A percentile compares a stretch with the other conserved stretches of the same genome.
Evolutionary conservation across 2,329 filamentous ascomycete species (phyloP).

Genomic region (Chalaropsis ovoidea): DNA sequence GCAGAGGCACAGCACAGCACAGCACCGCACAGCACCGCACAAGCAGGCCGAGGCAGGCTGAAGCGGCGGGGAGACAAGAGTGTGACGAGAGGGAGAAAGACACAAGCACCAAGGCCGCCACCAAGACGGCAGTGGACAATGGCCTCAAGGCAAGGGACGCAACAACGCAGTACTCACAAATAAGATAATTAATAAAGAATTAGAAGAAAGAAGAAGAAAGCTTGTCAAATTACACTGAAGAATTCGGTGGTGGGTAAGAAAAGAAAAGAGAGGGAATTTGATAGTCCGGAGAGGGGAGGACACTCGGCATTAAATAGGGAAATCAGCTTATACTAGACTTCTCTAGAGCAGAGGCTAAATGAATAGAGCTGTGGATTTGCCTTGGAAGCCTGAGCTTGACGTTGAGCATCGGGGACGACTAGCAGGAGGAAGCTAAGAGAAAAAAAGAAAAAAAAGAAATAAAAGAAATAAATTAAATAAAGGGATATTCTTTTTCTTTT

Average conservation of each 20-base stretch:
- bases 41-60: not conserved
- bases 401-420: not conserved
- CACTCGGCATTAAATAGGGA: conserved; percentile 12
- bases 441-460: not conserved
- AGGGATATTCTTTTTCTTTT: not conserved
- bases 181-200: conserved; percentile 16
- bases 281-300: conserved; percentile 7
- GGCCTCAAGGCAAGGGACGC: not conserved
- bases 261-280: not conserved
- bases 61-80: not conserved
- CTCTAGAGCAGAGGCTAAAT: not conserved
- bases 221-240: conserved; percentile 13
- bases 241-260: conserved; percentile 7
- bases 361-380: not conserved
- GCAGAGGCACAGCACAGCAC: not conserved
- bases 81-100: not conserved
- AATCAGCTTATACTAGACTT: conserved; percentile 4
- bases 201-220: conserved; percentile 16
- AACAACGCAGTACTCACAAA: not conserved
- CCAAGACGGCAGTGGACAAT: not conserved
- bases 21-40: no score
- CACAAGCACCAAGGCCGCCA: not conserved
- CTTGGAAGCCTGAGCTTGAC: conserved; percentile 1
- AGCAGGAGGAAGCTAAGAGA: not conserved
- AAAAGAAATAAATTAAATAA: not conserved